These are phyloP conservation scores for Sporisorium reilianum DNA, from an alignment of 1,284 basidiomycete species.

Conservation along the genomic window DNA sequence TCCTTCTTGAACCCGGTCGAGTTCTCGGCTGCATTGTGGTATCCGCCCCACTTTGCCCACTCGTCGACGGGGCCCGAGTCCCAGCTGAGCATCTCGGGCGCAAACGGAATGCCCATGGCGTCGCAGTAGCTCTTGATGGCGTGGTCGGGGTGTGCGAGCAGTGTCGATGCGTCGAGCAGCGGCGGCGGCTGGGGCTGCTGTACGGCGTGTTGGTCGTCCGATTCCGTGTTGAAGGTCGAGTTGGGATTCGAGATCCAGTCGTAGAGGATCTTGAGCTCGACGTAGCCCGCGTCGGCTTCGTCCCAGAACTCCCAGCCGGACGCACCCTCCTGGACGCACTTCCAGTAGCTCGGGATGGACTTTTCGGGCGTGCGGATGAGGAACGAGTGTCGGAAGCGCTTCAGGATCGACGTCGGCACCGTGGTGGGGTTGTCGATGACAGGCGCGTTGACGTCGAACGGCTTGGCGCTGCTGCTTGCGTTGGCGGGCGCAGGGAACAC, in stretches of 20 bases:
- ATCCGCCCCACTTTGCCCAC: constrained; percentile 65
- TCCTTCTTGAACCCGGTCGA: constrained; percentile 63
- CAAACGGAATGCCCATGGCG: constrained; percentile 61
- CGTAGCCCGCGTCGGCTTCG: constrained; percentile 60
- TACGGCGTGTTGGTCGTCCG: constrained; percentile 29
- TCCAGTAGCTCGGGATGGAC: constrained; percentile 63
- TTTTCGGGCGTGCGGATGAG: constrained; percentile 66
- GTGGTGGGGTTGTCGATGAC: constrained; percentile 68
- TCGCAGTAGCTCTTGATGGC: constrained; percentile 59
- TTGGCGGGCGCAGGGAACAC: constrained; percentile 47
- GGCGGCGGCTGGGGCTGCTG: constrained; percentile 59
- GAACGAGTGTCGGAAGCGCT: constrained; percentile 66
- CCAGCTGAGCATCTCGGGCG: constrained; percentile 62
- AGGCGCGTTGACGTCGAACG: constrained; percentile 30
- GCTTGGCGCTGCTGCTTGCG: constrained; percentile 2
- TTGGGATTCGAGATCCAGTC: constrained; percentile 62
- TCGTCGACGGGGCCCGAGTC: constrained; percentile 61
- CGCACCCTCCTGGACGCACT: constrained; percentile 63
- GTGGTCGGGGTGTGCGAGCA: constrained; percentile 58
- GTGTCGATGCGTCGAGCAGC: constrained; percentile 56
- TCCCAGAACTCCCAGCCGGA: constrained; percentile 67
- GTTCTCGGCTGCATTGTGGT: constrained; percentile 64
- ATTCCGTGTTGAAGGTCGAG: constrained; percentile 59
- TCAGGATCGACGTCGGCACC: constrained; percentile 59
- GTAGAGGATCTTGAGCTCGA: constrained; percentile 63